Percentiles rank a stretch among this genome's conserved stretches.
Evolutionary conservation across 192 early-diverging fungal species (phyloP).

Genomic region (Chytriomyces sp.): DNA sequence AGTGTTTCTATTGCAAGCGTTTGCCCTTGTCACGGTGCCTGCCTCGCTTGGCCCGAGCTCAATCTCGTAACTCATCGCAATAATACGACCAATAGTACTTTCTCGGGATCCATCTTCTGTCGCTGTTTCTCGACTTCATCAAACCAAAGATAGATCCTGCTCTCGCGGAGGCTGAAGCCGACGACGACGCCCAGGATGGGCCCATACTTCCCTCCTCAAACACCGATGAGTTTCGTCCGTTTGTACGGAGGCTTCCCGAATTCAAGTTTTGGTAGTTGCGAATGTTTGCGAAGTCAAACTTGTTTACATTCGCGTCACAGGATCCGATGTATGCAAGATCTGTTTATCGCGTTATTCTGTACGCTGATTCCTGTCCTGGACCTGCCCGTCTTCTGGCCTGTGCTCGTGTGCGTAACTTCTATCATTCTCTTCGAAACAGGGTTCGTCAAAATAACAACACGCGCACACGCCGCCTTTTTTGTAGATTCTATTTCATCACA

Average conservation of each 20-base stretch:
- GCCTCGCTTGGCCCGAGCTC: background rate
- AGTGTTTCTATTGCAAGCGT: background rate
- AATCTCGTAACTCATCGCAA: background rate
- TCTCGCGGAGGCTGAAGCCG: slow-evolving; percentile 57
- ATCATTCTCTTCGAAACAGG: background rate
- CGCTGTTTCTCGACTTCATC: slow-evolving; percentile 92
- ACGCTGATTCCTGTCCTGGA: slow-evolving; percentile 87
- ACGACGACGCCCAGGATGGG: slow-evolving; percentile 66
- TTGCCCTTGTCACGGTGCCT: background rate
- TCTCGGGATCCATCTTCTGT: slow-evolving; percentile 92
- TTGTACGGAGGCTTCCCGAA: slow-evolving; percentile 94
- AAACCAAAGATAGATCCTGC: slow-evolving; percentile 97
- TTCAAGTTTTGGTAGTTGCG: slow-evolving; percentile 92
- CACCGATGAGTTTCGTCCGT: slow-evolving; percentile 96
- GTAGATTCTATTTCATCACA: slow-evolving; percentile 87
- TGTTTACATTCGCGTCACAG: slow-evolving; percentile 38
- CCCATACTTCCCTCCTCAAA: slow-evolving; percentile 76
- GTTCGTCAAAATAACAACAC: background rate
- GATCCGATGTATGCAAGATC: slow-evolving; percentile 80
- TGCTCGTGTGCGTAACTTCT: slow-evolving; percentile 65
- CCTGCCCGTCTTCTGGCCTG: slow-evolving; percentile 99
- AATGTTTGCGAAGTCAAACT: background rate
- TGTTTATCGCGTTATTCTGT: slow-evolving; percentile 81
- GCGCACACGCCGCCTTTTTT: background rate
- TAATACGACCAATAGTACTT: slow-evolving; percentile 60